Evolutionary conservation across 2,329 filamentous ascomycete species (phyloP).

Genomic region (Trichoderma arundinaceum): DNA sequence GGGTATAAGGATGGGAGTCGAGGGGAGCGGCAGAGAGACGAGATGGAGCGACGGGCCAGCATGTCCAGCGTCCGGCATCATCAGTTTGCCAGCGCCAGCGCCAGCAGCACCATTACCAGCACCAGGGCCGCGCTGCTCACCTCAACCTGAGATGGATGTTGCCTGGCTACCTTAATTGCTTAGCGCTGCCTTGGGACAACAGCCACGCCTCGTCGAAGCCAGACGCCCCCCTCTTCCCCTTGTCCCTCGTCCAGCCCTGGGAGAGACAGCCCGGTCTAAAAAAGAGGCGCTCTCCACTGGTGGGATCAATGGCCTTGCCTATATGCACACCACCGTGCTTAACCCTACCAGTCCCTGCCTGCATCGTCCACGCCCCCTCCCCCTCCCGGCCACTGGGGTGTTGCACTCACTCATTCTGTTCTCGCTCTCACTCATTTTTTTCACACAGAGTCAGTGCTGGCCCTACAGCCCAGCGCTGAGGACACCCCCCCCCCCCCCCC

Average conservation of each 20-base stretch:
- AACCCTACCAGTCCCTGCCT: conserved; percentile 17
- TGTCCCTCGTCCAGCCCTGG: conserved; percentile 27
- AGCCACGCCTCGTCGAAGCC: conserved; percentile 19
- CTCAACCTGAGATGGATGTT: conserved; percentile 28
- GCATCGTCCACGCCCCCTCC: conserved; percentile 21
- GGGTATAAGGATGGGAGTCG: conserved; percentile 1
- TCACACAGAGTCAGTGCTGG: conserved; percentile 16
- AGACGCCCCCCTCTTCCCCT: conserved; percentile 21
- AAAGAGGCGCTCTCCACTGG: conserved; percentile 27
- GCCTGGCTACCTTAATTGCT: conserved; percentile 29
- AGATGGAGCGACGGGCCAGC: conserved; percentile 8
- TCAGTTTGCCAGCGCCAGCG: conserved; percentile 1
- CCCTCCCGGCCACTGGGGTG: conserved; percentile 26
- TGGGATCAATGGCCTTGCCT: conserved; percentile 26
- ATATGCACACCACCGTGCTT: conserved; percentile 25
- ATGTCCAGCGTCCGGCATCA: conserved; percentile 23
- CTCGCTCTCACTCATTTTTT: conserved; percentile 6
- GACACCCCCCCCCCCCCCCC: conserved; percentile 8
- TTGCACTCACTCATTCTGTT: background rate
- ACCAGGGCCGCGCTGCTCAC: conserved; percentile 17
- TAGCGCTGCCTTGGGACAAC: conserved; percentile 17
- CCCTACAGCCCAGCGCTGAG: conserved; percentile 23
- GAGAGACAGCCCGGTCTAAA: conserved; percentile 24
- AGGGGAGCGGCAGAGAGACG: conserved; percentile 13
- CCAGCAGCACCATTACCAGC: background rate